Percentiles rank a stretch among this genome's conserved stretches.
phyloP scores from a whole-genome alignment of 2,329 filamentous ascomycete species.

The Colletotrichum truncatum region DNA sequence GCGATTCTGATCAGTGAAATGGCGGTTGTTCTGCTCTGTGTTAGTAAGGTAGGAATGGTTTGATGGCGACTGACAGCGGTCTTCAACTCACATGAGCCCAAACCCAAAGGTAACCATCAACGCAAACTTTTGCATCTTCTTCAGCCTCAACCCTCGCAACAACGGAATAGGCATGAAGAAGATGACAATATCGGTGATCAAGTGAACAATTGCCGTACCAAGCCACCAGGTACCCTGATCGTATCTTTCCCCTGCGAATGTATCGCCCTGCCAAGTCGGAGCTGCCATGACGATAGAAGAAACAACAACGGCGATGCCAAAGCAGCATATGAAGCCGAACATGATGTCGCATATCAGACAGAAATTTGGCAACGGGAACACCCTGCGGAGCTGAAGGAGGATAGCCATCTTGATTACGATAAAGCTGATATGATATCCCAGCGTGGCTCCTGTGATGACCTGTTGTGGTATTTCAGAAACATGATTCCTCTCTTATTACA shows the following conservation, averaged over 20 bases:
- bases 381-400: slow-evolving; percentile 46
- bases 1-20: slow-evolving; percentile 39
- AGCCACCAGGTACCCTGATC: slow-evolving; percentile 27
- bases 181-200: slow-evolving; percentile 31
- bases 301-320: slow-evolving; percentile 23
- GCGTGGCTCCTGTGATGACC: too few species aligned
- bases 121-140: slow-evolving; percentile 19
- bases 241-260: neutral
- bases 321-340: slow-evolving; percentile 23
- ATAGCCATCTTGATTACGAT: slow-evolving; percentile 44
- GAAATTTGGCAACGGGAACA: slow-evolving; percentile 33
- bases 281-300: neutral
- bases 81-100: slow-evolving; percentile 27
- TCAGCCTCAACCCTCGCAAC: slow-evolving; percentile 14
- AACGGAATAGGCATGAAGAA: slow-evolving; percentile 29
- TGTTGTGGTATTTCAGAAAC: too few species aligned
- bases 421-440: slow-evolving; percentile 41
- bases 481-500: too few species aligned
- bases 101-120: slow-evolving; percentile 26
- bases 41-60: neutral
- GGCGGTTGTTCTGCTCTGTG: slow-evolving; percentile 5
- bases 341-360: slow-evolving; percentile 28
- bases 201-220: slow-evolving; percentile 22
- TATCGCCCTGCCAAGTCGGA: neutral
- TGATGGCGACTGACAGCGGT: too few species aligned